These are phyloP conservation scores for Penicillium hordei DNA, from an alignment of 2,329 filamentous ascomycete genomes.

Conservation along the genomic window DNA sequence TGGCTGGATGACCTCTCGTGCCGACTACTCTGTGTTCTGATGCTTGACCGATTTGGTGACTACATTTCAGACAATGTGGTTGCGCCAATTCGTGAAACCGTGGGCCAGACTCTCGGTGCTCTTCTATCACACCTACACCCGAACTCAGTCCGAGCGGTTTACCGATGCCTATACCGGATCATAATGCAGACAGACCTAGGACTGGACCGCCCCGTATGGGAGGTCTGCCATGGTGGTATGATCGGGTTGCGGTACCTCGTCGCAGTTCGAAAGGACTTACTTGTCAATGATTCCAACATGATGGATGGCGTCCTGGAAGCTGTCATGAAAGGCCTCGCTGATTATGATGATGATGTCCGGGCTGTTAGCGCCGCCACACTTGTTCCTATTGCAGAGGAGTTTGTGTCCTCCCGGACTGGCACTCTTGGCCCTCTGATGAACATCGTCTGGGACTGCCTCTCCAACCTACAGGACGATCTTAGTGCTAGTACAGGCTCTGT, in stretches of 20 bases:
- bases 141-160: conserved; percentile 78
- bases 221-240: conserved; percentile 97
- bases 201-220: conserved; percentile 76
- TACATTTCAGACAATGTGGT: conserved; percentile 98
- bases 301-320: conserved; percentile 90
- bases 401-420: conserved; percentile 77
- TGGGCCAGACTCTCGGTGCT: conserved; percentile 89
- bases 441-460: conserved; percentile 96
- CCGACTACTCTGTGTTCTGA: conserved; percentile 89
- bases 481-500: conserved; percentile 97
- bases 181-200: conserved; percentile 86
- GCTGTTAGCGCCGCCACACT: conserved; percentile 96
- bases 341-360: conserved; percentile 91
- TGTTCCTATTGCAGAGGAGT: conserved; percentile 93
- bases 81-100: conserved; percentile 90
- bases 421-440: conserved; percentile 80
- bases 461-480: conserved; percentile 92
- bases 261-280: conserved; percentile 86
- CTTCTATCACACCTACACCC: conserved; percentile 80
- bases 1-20: conserved; percentile 97
- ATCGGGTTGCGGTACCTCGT: conserved; percentile 93
- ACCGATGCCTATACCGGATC: conserved; percentile 79
- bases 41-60: conserved; percentile 95
- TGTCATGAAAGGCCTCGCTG: conserved; percentile 91
- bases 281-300: conserved; percentile 77